These are phyloP conservation scores for Epichloe typhina DNA, from an alignment of 2,329 filamentous ascomycete species.

Conservation along the genomic window DNA sequence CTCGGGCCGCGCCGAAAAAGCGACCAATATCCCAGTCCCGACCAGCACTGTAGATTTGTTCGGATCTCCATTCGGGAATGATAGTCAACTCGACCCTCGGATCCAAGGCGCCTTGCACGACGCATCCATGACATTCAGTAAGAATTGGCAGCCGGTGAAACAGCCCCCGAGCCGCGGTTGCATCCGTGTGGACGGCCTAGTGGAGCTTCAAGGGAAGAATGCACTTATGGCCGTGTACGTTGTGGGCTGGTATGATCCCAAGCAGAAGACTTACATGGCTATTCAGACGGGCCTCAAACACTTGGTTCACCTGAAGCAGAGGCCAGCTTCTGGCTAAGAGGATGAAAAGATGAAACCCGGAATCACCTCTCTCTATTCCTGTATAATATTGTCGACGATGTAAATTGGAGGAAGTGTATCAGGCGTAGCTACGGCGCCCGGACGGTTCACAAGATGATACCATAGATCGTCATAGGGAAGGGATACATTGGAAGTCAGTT, in stretches of 20 bases:
- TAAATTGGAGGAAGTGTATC: background rate
- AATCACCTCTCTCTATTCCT: background rate
- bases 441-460: constrained; percentile 13
- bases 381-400: background rate
- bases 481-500: background rate
- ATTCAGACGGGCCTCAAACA: constrained; percentile 31
- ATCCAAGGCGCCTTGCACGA: constrained; percentile 20
- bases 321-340: constrained; percentile 18
- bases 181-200: constrained; percentile 38
- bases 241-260: constrained; percentile 41
- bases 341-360: background rate
- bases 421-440: constrained; percentile 7
- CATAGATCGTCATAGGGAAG: constrained; percentile 9
- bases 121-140: constrained; percentile 22
- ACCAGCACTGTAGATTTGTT: constrained; percentile 14
- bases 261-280: constrained; percentile 31
- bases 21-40: constrained; percentile 13
- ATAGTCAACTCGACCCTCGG: constrained; percentile 21
- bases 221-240: constrained; percentile 38
- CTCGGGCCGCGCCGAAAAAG: constrained; percentile 14
- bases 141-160: constrained; percentile 33
- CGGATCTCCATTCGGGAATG: constrained; percentile 13
- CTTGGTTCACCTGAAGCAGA: constrained; percentile 27
- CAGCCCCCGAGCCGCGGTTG: constrained; percentile 36
- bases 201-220: constrained; percentile 36